A percentile compares a stretch with the other conserved stretches of the same genome.
These are phyloP conservation scores for Cladosporium velox DNA, from an alignment of 2,329 filamentous ascomycete species.

Conservation along the genomic window DNA sequence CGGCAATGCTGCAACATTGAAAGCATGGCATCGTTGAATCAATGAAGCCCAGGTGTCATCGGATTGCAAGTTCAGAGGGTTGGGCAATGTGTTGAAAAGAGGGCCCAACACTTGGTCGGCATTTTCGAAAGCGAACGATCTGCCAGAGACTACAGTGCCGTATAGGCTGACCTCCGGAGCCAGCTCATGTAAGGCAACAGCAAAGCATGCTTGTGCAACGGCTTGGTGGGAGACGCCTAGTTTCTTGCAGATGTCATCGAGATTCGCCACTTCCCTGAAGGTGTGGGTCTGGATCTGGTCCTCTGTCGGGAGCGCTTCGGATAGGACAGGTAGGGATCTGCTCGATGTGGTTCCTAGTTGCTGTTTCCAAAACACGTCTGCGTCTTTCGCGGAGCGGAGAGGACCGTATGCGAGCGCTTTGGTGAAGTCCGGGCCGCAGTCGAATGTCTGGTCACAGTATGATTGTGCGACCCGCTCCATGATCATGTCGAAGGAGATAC, in stretches of 20 bases:
- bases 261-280: background rate
- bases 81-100: conserved; percentile 87
- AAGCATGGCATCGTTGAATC: conserved; percentile 66
- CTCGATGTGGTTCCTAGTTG: background rate
- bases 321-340: background rate
- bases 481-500: conserved; percentile 71
- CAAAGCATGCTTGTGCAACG: conserved; percentile 74
- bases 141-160: conserved; percentile 77
- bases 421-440: conserved; percentile 59
- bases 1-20: conserved; percentile 66
- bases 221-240: conserved; percentile 78
- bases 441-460: conserved; percentile 47
- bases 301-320: background rate
- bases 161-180: conserved; percentile 56
- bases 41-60: conserved; percentile 61
- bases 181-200: conserved; percentile 60
- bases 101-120: conserved; percentile 74
- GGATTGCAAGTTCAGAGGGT: conserved; percentile 52
- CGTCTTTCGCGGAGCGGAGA: conserved; percentile 52
- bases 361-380: conserved; percentile 66
- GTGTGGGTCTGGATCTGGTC: conserved; percentile 3
- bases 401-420: conserved; percentile 71
- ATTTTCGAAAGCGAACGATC: conserved; percentile 67
- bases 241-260: conserved; percentile 51
- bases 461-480: conserved; percentile 58